Evolutionary conservation across 768 basidiomycete genomes (phyloP).

Genomic region (Lactifluus subvellereus): DNA sequence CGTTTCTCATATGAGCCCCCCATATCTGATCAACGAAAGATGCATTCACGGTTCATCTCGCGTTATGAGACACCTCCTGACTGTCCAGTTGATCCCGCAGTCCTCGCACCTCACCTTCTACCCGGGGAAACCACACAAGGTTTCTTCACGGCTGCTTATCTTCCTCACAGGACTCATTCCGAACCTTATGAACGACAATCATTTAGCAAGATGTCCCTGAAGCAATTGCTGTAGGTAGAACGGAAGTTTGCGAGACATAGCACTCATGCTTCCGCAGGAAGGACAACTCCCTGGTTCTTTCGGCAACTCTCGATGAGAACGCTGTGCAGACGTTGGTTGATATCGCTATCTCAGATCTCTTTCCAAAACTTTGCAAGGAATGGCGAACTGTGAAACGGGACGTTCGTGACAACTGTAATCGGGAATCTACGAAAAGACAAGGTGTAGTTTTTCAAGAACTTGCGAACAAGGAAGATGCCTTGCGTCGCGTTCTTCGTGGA

Average conservation of each 20-base stretch:
- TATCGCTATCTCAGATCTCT: neutral
- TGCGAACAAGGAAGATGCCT: neutral
- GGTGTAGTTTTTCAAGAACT: neutral
- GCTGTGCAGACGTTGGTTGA: neutral
- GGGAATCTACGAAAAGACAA: neutral
- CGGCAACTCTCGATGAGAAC: too few species aligned
- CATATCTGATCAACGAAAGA: neutral
- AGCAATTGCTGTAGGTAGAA: too few species aligned
- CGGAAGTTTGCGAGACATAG: neutral
- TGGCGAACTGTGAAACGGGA: neutral
- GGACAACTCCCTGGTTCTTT: too few species aligned
- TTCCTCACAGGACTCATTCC: neutral
- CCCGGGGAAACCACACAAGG: too few species aligned
- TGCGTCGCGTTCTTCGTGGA: too few species aligned
- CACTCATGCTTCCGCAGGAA: neutral
- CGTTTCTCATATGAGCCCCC: neutral
- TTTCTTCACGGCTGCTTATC: neutral
- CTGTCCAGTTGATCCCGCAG: too few species aligned
- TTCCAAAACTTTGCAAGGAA: too few species aligned
- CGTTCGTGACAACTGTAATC: neutral
- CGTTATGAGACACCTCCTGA: neutral
- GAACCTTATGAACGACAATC: neutral
- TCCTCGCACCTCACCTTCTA: too few species aligned
- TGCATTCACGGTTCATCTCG: neutral
- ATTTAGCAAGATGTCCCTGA: too few species aligned